Conservation (phyloP, 768 basidiomycete species). For the Rhodotorula graminis region DNA sequence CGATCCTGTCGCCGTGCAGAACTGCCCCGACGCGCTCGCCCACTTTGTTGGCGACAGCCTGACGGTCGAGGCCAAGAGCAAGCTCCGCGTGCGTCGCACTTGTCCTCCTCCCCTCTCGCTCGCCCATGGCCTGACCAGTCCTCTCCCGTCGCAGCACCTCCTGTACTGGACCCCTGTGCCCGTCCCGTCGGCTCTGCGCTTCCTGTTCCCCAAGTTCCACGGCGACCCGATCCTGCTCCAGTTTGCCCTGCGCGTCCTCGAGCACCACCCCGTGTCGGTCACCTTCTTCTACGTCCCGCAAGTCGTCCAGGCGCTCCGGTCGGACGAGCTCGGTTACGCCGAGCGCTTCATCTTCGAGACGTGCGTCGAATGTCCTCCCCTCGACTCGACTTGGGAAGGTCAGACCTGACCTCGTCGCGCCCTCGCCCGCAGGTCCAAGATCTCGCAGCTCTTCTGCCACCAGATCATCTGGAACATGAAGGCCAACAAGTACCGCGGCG, state of each 20-base stretch:
- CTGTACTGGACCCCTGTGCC: constrained; percentile 84
- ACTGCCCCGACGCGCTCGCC: constrained; percentile 72
- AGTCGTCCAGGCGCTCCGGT: constrained; percentile 89
- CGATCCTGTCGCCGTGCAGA: constrained; percentile 63
- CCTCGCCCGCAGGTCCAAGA: constrained; percentile 57
- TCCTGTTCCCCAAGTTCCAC: constrained; percentile 75
- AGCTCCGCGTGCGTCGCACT: constrained; percentile 62
- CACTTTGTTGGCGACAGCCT: constrained; percentile 71
- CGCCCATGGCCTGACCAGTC: not conserved
- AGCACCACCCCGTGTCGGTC: constrained; percentile 86
- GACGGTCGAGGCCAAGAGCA: constrained; percentile 57
- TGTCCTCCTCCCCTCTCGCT: not conserved
- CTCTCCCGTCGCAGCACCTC: constrained; percentile 58
- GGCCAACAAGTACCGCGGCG: constrained; percentile 92
- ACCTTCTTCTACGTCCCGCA: constrained; percentile 99
- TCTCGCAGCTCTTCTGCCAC: constrained; percentile 95
- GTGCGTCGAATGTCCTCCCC: not conserved
- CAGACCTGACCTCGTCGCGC: not conserved
- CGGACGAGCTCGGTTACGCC: constrained; percentile 81
- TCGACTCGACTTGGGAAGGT: not conserved
- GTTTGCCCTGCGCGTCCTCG: constrained; percentile 91
- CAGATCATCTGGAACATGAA: constrained; percentile 99
- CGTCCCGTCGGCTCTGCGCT: constrained; percentile 55
- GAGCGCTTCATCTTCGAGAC: constrained; percentile 94
- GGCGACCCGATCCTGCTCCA: constrained; percentile 82